Evolutionary conservation across 179 eudicot genomes (phyloP).

Genomic region (Drosera spatulata): DNA sequence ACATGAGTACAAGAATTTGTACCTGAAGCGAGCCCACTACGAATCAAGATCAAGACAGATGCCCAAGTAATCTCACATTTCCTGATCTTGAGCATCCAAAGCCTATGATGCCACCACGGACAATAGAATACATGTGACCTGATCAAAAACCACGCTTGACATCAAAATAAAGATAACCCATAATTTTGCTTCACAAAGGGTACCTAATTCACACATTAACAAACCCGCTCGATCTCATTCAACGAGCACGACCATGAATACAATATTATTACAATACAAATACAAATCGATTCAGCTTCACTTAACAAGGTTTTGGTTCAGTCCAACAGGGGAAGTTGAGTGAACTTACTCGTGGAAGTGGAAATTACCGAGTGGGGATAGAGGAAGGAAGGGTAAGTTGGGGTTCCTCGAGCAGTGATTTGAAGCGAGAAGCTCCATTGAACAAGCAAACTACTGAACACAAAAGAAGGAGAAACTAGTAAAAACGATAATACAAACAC

Average conservation of each 20-base stretch:
- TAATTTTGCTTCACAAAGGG: neutral
- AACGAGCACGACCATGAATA: too few species aligned
- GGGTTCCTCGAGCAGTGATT: constrained; percentile 8
- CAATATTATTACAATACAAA: too few species aligned
- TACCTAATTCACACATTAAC: too few species aligned
- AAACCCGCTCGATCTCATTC: too few species aligned
- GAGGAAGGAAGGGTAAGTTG: constrained; percentile 4
- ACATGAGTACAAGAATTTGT: too few species aligned
- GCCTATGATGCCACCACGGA: constrained; percentile 11
- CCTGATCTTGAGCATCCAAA: constrained; percentile 10
- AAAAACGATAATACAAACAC: too few species aligned
- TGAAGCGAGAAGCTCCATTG: constrained; percentile 19
- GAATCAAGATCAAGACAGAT: neutral
- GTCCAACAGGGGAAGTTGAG: neutral
- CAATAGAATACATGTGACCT: constrained; percentile 25
- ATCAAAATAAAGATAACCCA: neutral
- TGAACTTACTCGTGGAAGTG: constrained; percentile 4
- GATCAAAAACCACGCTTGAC: constrained; percentile 7
- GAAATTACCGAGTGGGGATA: constrained; percentile 11
- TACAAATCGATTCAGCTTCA: too few species aligned
- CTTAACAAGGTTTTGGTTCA: too few species aligned
- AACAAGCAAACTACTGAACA: too few species aligned
- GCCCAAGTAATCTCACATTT: constrained; percentile 34
- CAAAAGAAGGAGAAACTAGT: too few species aligned
- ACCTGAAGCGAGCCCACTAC: too few species aligned